Evolutionary conservation across 73 alveolate genomes (phyloP), one percentile per base, ranked within the genome.

Genomic region (Paraurostyla sp.): DNA sequence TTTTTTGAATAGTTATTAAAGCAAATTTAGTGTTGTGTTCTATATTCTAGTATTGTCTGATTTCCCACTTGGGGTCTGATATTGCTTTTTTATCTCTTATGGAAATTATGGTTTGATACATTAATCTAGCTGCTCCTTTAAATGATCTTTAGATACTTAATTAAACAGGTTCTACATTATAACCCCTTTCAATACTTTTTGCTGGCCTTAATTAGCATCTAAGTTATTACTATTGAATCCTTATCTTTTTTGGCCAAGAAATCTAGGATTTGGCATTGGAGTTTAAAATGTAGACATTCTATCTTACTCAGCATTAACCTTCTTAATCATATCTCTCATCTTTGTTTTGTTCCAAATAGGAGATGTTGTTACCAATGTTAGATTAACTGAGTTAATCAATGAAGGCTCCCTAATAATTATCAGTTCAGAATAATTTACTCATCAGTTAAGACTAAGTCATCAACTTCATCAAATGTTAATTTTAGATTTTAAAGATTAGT

Each of bases 261-360:
- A 78, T 40, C 40, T 50, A 16, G 89, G 89, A 7, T 51, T 16
- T 51, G 89, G 76, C 60, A 54, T 11, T 4, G 89, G 89, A 51
- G 89, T 78, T 20, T 78, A 20, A 54, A 78, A 78, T 0, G 89
- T 78, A 38, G 32, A 51, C 41, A 20, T 51, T 35, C 52, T 78
- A 23, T 78, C 89, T 54, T 78, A 36, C 32, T 78, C 89, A 22
- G 60, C 63, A 54, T 78, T 78, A 52, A 78, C 78, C 23, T 78
- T 49, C 36, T 60, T 49, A 20, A 78, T 36, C 29, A 23, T 78
- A 33, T 78, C 89, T 78, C 89, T 78, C 89, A 78, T 78, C 25
- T 43, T 49, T 6, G 89, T 23, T 52, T 78, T 78, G 76, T 78
- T 51, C 89, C 89, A 78, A 78, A 78, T 78, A 13, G 89, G 89